These are phyloP conservation scores for Betula pendula DNA, from an alignment of 306 rosid species.

Conservation along the genomic window DNA sequence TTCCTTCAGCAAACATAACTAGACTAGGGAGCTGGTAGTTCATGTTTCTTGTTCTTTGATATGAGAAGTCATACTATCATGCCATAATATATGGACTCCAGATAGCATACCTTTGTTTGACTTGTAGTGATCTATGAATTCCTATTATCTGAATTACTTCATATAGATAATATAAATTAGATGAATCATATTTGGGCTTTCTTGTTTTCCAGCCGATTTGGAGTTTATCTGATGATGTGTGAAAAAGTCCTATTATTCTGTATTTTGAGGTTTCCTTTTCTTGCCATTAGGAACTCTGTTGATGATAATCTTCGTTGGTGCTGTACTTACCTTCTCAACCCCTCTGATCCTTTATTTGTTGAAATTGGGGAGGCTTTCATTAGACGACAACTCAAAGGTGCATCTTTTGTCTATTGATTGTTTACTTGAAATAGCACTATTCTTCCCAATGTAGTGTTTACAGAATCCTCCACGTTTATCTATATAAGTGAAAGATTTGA, in stretches of 20 bases:
- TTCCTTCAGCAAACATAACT: constrained; percentile 85
- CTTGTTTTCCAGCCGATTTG: constrained; percentile 7
- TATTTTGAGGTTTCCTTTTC: constrained; percentile 27
- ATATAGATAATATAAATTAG: not conserved
- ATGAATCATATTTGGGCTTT: constrained; percentile 16
- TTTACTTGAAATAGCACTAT: not conserved
- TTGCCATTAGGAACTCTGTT: constrained; percentile 70
- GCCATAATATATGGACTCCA: constrained; percentile 10
- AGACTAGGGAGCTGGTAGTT: constrained; percentile 90
- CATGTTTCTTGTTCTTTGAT: constrained; percentile 19
- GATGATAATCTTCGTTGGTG: constrained; percentile 78
- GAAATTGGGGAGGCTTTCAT: constrained; percentile 84
- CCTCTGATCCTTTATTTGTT: constrained; percentile 91
- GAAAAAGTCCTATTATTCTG: constrained; percentile 20
- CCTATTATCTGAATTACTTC: not conserved
- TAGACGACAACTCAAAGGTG: constrained; percentile 76
- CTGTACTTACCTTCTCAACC: constrained; percentile 93
- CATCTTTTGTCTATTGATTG: constrained; percentile 13
- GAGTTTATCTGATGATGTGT: not conserved
- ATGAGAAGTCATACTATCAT: constrained; percentile 13
- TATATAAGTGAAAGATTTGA: not conserved
- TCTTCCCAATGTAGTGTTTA: not conserved
- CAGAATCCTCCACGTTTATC: not conserved
- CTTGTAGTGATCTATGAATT: constrained; percentile 6
- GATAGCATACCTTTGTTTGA: constrained; percentile 9